Percentiles rank a stretch among this genome's conserved stretches.
These are phyloP conservation scores for Sugiyamaella xylanicola DNA, from an alignment of 1,139 yeast species.

Conservation along the genomic window DNA sequence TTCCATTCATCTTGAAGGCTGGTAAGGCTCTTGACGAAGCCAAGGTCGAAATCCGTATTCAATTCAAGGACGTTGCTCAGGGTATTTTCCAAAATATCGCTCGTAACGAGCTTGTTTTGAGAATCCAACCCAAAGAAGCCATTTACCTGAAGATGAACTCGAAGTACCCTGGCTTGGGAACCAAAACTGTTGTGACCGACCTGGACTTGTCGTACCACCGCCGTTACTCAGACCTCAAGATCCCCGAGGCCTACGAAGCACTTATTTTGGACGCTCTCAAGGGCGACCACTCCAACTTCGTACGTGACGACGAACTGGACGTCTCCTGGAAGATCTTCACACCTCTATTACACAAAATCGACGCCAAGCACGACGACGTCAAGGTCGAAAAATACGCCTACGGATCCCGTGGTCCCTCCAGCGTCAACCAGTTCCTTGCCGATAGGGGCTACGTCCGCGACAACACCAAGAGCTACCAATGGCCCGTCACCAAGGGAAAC, in stretches of 20 bases:
- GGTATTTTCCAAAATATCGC: constrained; percentile 83
- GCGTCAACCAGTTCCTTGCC: constrained; percentile 60
- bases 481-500: constrained; percentile 40
- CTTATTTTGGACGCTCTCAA: constrained; percentile 85
- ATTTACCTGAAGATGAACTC: constrained; percentile 89
- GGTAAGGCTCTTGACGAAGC: constrained; percentile 94
- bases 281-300: constrained; percentile 96
- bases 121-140: constrained; percentile 95
- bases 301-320: constrained; percentile 96
- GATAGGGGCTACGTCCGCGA: constrained; percentile 71
- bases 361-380: constrained; percentile 43
- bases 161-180: constrained; percentile 82
- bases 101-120: constrained; percentile 88
- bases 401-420: constrained; percentile 88
- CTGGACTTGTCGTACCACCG: constrained; percentile 82
- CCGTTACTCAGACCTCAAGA: constrained; percentile 76
- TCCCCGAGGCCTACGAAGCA: constrained; percentile 97
- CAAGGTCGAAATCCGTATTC: constrained; percentile 89
- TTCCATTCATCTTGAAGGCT: constrained; percentile 92
- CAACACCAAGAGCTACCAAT: constrained; percentile 33
- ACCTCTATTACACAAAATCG: constrained; percentile 81
- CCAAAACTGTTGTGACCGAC: constrained; percentile 81
- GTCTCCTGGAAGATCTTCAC: constrained; percentile 92
- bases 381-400: constrained; percentile 74
- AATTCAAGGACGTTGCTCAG: constrained; percentile 80